Evolutionary conservation across 2,329 filamentous ascomycete genomes (phyloP).

Genomic region (Claviceps spartinae): DNA sequence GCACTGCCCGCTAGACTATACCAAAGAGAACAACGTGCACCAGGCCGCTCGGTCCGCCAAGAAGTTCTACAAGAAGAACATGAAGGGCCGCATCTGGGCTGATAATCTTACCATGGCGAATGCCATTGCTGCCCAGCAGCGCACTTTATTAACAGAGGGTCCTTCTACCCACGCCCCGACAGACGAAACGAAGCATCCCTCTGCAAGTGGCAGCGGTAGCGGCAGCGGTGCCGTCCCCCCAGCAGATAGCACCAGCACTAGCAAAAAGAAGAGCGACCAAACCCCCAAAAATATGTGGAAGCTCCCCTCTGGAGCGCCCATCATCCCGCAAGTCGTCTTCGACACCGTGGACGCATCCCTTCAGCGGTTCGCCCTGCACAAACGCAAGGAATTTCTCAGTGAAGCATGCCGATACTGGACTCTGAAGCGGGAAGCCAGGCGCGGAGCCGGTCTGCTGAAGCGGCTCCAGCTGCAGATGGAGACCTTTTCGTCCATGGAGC

Average conservation of each 20-base stretch:
- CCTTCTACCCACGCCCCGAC: slow-evolving; percentile 64
- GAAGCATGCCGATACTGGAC: slow-evolving; percentile 98
- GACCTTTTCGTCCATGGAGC: slow-evolving; percentile 93
- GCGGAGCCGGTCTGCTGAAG: slow-evolving; percentile 84
- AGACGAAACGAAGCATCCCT: slow-evolving; percentile 68
- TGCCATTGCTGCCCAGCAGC: slow-evolving; percentile 61
- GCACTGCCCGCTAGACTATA: slow-evolving; percentile 82
- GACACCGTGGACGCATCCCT: slow-evolving; percentile 76
- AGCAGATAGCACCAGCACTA: slow-evolving; percentile 14
- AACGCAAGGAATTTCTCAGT: slow-evolving; percentile 82
- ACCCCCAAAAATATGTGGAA: slow-evolving; percentile 52
- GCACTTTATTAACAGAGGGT: slow-evolving; percentile 50
- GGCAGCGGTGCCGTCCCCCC: slow-evolving; percentile 35
- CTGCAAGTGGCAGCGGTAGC: slow-evolving; percentile 14
- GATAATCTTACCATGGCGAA: slow-evolving; percentile 77
- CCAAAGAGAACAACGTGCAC: slow-evolving; percentile 71
- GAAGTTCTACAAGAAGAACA: slow-evolving; percentile 76
- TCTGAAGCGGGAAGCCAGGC: slow-evolving; percentile 80
- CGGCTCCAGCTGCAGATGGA: slow-evolving; percentile 89
- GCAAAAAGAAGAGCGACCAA: slow-evolving; percentile 56
- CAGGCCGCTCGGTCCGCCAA: slow-evolving; percentile 71
- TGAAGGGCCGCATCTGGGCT: slow-evolving; percentile 84
- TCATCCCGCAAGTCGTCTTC: slow-evolving; percentile 81
- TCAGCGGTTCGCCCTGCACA: slow-evolving; percentile 63
- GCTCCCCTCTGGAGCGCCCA: slow-evolving; percentile 82